Base-by-base conservation (phyloP, 805 yeast species). In the Priceomyces castillae region DNA sequence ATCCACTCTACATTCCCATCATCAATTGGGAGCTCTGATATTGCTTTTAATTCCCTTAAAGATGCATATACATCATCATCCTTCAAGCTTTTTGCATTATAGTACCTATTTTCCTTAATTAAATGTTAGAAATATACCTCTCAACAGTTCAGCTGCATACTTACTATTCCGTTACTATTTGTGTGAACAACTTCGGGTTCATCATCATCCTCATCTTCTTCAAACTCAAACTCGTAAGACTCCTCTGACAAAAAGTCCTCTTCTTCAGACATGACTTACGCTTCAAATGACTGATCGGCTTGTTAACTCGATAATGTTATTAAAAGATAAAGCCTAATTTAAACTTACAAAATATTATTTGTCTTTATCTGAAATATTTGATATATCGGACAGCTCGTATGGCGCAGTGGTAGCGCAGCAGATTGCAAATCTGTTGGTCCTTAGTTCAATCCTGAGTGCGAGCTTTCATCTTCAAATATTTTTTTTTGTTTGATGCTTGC, bases 351-450 rank as follows among this genome's bases (percentile, higher is more conserved):
- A 28, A n/a, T n/a, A n/a, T 5, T 12, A n/a, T 28, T 11, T 28
- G 31, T n/a, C 15, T n/a, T 28, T n/a, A 28, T n/a, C 31, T 28
- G n/a, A 28, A 28, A 28, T 28, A 5, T n/a, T n/a, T 5, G 7
- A 5, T n/a, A 28, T 12, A 11, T 6, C 31, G 15, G n/a, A 22
- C 22, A 41, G 62, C 62, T 59, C 58, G 82, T 77, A 76, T 86
- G 90, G 95, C 95, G 90, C 90, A 86, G 94, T 82, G 94, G 95
- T 86, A 86, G 92, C 90, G 95, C 94, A 85, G 90, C 88, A 84
- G 95, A 87, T 87, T 87, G 95, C 95, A 87, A 87, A 86, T 87
- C 95, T 85, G 86, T 83, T 86, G 95, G 96, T 87, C 94, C 90
- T 84, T 81, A 84, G 96, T 87, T 87, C 96, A 82, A 87, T 65